Conservation (phyloP, 176 grass and related monocot species). For the sorghum (Sorghum bicolor) region DNA sequence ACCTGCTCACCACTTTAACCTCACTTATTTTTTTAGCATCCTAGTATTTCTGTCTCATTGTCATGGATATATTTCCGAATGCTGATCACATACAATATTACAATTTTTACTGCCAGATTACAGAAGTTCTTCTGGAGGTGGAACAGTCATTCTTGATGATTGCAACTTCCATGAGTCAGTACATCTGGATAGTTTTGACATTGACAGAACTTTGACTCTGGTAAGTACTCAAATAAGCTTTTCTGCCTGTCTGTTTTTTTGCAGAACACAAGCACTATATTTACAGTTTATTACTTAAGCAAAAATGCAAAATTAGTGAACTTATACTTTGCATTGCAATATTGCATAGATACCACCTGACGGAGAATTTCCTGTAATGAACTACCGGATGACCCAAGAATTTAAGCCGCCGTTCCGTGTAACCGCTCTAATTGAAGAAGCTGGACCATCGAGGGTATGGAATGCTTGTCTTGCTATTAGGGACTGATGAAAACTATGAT, state of each 20-base stretch:
- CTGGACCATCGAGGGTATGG: slow-evolving; percentile 67
- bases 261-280: not conserved
- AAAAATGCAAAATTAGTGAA: slow-evolving; percentile 22
- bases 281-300: slow-evolving; percentile 5
- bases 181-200: slow-evolving; percentile 94
- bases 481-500: slow-evolving; percentile 3
- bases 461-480: slow-evolving; percentile 30
- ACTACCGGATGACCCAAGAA: slow-evolving; percentile 97
- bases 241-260: not conserved
- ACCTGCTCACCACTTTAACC: not conserved
- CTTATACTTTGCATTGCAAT: not conserved
- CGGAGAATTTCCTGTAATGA: slow-evolving; percentile 99
- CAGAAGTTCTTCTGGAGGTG: slow-evolving; percentile 87
- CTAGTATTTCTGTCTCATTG: not conserved
- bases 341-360: slow-evolving; percentile 79
- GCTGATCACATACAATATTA: slow-evolving; percentile 9
- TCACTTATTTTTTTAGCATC: not conserved
- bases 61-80: not conserved
- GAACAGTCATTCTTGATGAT: slow-evolving; percentile 62
- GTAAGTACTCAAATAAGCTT: slow-evolving; percentile 46
- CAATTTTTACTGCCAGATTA: slow-evolving; percentile 54
- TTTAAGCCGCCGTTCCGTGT: slow-evolving; percentile 90
- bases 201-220: slow-evolving; percentile 83
- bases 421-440: slow-evolving; percentile 95
- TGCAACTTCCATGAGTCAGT: slow-evolving; percentile 99